Percentiles rank a stretch among this genome's conserved stretches.
Conservation (phyloP, 2,329 filamentous ascomycete genomes). For the Claviceps fusiformis region DNA sequence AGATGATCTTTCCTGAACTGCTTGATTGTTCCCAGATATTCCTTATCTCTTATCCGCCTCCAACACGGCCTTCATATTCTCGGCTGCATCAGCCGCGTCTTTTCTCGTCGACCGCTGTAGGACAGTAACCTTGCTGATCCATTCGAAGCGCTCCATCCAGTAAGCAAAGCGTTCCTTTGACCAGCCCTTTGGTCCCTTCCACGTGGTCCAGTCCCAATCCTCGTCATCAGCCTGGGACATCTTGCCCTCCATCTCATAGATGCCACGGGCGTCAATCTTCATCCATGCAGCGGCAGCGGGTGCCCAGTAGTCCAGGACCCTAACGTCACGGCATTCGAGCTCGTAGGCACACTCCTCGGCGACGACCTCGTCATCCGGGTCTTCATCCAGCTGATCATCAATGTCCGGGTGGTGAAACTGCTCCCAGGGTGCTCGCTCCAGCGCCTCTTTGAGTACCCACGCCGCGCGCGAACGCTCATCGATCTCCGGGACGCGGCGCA, state of each 20-base stretch:
- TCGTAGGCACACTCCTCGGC: conserved; percentile 1
- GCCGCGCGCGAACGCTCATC: background rate
- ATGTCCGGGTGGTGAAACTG: conserved; percentile 1
- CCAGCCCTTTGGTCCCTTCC: conserved; percentile 1
- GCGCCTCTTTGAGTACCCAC: conserved; percentile 1
- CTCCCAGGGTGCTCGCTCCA: conserved; percentile 1
- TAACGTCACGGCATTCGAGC: conserved; percentile 2
- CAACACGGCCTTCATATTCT: background rate
- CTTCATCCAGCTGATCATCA: background rate
- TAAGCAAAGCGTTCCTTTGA: background rate
- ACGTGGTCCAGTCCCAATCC: background rate
- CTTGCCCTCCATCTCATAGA: conserved; percentile 1
- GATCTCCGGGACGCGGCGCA: background rate
- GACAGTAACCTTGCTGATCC: background rate
- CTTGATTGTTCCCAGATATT: too few species aligned
- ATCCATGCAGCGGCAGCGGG: conserved; percentile 1
- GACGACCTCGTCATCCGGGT: background rate
- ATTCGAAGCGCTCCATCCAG: conserved; percentile 1
- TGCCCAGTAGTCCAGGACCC: conserved; percentile 1
- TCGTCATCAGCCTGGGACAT: background rate
- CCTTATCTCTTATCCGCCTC: background rate
- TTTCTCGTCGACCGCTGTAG: background rate
- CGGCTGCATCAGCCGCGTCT: background rate
- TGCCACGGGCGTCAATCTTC: background rate
- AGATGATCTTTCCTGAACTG: background rate